Conservation (phyloP, 257 asterid genomes). For the Linderniella brevidens region DNA sequence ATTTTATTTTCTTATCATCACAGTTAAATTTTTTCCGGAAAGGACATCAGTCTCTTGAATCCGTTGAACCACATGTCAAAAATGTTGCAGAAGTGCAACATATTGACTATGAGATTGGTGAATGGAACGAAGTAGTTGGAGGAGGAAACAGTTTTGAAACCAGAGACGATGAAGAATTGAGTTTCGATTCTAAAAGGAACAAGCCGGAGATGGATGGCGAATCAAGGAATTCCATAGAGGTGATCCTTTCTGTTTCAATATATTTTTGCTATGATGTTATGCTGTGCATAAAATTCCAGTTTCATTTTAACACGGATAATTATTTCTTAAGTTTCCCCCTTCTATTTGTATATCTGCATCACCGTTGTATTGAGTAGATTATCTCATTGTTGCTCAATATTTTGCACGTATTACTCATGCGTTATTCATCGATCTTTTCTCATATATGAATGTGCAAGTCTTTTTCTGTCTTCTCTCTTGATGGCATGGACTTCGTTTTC, state of each 20-base stretch:
- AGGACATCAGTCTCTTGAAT: conserved; percentile 78
- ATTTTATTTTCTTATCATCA: conserved; percentile 12
- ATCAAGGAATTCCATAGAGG: conserved; percentile 59
- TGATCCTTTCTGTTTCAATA: conserved; percentile 9
- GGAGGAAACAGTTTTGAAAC: conserved; percentile 37
- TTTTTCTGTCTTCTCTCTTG: too few species aligned
- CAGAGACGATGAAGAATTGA: conserved; percentile 48
- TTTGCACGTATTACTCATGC: too few species aligned
- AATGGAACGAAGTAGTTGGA: conserved; percentile 27
- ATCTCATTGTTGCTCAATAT: too few species aligned
- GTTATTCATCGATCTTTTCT: too few species aligned
- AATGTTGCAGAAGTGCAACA: conserved; percentile 55
- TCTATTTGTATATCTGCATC: too few species aligned
- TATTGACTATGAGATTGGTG: conserved; percentile 59
- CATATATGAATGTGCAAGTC: too few species aligned
- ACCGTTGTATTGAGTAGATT: too few species aligned
- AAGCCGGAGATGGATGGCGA: conserved; percentile 40
- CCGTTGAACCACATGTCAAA: conserved; percentile 63
- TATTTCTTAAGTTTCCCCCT: too few species aligned
- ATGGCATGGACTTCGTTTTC: too few species aligned
- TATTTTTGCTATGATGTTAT: too few species aligned
- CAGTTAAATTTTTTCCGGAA: conserved; percentile 74
- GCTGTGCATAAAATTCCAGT: too few species aligned
- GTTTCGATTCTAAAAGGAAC: conserved; percentile 48
- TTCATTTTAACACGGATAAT: too few species aligned